Evolutionary conservation across 2,329 filamentous ascomycete genomes (phyloP).

Genomic region (Epicoccum sorghinum): DNA sequence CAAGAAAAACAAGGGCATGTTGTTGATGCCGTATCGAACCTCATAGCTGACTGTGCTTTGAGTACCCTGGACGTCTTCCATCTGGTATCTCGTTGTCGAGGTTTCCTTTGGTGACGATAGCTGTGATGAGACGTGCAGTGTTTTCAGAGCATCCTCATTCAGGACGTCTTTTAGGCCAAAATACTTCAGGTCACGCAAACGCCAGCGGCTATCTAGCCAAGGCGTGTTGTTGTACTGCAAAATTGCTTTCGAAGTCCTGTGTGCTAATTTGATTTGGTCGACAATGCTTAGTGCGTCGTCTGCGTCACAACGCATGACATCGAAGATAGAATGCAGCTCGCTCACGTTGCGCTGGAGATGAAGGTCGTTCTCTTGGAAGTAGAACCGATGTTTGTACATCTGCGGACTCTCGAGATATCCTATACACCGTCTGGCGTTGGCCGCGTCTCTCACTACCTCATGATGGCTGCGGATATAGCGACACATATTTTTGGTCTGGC

Average conservation of each 20-base stretch:
- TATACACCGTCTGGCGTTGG: no score
- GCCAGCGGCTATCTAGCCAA: not conserved
- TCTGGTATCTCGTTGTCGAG: not conserved
- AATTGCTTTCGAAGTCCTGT: not conserved
- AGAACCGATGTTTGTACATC: not conserved
- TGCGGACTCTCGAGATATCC: not conserved
- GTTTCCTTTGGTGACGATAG: not conserved
- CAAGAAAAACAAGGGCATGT: not conserved
- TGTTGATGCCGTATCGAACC: not conserved
- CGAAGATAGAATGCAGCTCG: not conserved
- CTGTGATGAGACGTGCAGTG: not conserved
- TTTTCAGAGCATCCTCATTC: not conserved
- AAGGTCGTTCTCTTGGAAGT: not conserved
- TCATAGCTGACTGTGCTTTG: not conserved
- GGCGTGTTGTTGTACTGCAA: constrained; percentile 2
- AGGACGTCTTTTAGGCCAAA: not conserved
- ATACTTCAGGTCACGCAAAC: not conserved
- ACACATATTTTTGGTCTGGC: not conserved
- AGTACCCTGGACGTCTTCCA: not conserved
- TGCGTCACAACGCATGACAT: not conserved
- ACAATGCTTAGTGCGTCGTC: not conserved
- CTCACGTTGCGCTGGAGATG: not conserved
- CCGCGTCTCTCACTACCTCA: no score
- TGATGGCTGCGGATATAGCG: not conserved
- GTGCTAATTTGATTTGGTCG: not conserved